Evolutionary conservation across 177 flowering plant genomes (phyloP), one percentile per base, ranked within the genome.

Genomic region (Tripterygium wilfordii): DNA sequence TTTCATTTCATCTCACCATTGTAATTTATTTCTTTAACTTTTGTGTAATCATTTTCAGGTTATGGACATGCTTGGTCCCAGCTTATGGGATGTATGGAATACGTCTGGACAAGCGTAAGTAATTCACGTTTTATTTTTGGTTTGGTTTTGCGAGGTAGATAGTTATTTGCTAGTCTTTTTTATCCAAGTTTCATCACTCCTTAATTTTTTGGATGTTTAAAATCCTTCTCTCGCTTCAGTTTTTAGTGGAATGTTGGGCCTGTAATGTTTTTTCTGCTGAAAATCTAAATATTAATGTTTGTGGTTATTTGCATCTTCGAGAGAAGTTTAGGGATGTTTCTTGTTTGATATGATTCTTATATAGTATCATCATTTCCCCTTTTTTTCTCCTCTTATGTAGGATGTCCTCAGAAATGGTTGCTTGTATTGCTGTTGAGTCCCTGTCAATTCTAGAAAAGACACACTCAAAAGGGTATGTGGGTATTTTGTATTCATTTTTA

Each of bases 41-140:
- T 35, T 43, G 1, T 42, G 42, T n/a, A 31, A 23, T 15, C 33
- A 16, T 63, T 20, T 71, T 31, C 65, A 88, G 96, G 90, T 88
- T 53, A 88, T 88, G 96, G 96, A 88, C 71, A 83, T 83, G 82
- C 57, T 88, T 36, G 96, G 96, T 10, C 95, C 96, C 10, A 88
- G 96, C 54, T 63, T 88, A 36, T 88, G 96, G 96, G 96, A 88
- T 78, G 78, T 82, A 14, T 88, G 96, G 96, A 85, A 85, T 70
- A 43, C 84, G 48, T 76, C 88, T 3, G 86, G 85, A 29, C 91
- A 88, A 49, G 65, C 96, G 96, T 88, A 52, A 80, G 96, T 75
- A 38, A 44, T 40, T 41, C 25, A 33, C 42, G 14, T 10, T 8
- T 25, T 27, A 3, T 16, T 42, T 20, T 26, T 18, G 16, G 5